Percentiles rank a stretch among this genome's conserved stretches.
Conservation (phyloP, 805 yeast species). For the Aciculoconidium aculeatum region DNA sequence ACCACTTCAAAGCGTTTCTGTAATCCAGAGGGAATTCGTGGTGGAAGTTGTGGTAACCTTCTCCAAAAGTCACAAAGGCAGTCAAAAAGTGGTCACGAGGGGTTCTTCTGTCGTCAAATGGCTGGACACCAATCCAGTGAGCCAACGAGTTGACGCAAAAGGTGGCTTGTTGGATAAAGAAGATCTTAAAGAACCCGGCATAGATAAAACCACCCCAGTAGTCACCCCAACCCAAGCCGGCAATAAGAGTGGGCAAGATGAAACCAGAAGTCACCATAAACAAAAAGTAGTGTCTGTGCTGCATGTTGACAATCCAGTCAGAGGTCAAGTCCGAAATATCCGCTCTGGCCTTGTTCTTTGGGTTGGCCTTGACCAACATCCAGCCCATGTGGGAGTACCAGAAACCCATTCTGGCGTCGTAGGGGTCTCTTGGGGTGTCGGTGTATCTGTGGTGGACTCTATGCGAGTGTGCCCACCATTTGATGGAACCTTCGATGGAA, state of each 20-base stretch:
- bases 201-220: slow-evolving; percentile 69
- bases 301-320: slow-evolving; percentile 76
- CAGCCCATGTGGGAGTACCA: slow-evolving; percentile 85
- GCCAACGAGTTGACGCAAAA: slow-evolving; percentile 84
- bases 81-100: slow-evolving; percentile 80
- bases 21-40: slow-evolving; percentile 88
- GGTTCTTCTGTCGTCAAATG: slow-evolving; percentile 81
- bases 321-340: slow-evolving; percentile 71
- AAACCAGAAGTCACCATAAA: slow-evolving; percentile 59
- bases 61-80: slow-evolving; percentile 81
- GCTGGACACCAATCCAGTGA: slow-evolving; percentile 82
- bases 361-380: slow-evolving; percentile 79
- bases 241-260: slow-evolving; percentile 50
- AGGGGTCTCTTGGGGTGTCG: slow-evolving; percentile 78
- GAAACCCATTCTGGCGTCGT: slow-evolving; percentile 78
- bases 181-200: slow-evolving; percentile 67
- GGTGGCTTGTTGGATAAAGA: slow-evolving; percentile 75
- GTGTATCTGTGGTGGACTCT: slow-evolving; percentile 85
- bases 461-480: slow-evolving; percentile 87
- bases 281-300: slow-evolving; percentile 69
- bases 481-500: slow-evolving; percentile 77
- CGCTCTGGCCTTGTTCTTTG: slow-evolving; percentile 75
- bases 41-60: slow-evolving; percentile 87
- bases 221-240: slow-evolving; percentile 25
- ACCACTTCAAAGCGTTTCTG: slow-evolving; percentile 84